Conservation (phyloP, 2,329 filamentous ascomycete species). For the Alternaria alternata region DNA sequence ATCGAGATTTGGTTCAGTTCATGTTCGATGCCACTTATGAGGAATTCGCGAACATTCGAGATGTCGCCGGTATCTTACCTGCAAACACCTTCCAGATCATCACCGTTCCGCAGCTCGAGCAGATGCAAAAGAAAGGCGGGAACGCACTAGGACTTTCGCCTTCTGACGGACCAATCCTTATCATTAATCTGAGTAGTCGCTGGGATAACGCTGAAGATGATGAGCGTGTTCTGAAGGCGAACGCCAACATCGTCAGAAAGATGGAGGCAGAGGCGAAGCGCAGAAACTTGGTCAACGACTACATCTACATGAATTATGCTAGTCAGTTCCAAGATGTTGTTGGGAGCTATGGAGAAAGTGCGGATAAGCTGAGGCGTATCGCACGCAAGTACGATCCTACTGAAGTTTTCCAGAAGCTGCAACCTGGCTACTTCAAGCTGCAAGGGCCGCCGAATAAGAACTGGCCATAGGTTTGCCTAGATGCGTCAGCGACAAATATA, state of each 20-base stretch:
- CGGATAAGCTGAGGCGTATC: slow-evolving; percentile 18
- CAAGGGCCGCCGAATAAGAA: slow-evolving; percentile 6
- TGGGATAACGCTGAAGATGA: slow-evolving; percentile 30
- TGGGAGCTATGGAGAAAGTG: slow-evolving; percentile 49
- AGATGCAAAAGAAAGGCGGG: slow-evolving; percentile 30
- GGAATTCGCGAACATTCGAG: slow-evolving; percentile 10
- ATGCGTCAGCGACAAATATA: accelerated
- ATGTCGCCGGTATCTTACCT: slow-evolving; percentile 18
- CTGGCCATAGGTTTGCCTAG: not conserved
- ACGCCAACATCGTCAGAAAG: slow-evolving; percentile 18
- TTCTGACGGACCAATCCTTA: slow-evolving; percentile 16
- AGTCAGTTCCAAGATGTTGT: slow-evolving; percentile 53
- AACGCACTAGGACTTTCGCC: slow-evolving; percentile 32
- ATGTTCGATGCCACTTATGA: slow-evolving; percentile 22
- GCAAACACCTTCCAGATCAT: slow-evolving; percentile 31
- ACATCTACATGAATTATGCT: slow-evolving; percentile 57
- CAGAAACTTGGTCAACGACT: slow-evolving; percentile 1
- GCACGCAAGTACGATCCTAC: slow-evolving; percentile 20
- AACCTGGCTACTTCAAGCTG: slow-evolving; percentile 19
- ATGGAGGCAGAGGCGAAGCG: slow-evolving; percentile 21
- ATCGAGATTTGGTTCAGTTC: slow-evolving; percentile 18
- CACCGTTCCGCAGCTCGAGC: slow-evolving; percentile 18
- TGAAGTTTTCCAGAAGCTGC: slow-evolving; percentile 17
- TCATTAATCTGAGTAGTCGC: slow-evolving; percentile 17
- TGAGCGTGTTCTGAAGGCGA: slow-evolving; percentile 15